Conservation (phyloP, 495 filamentous ascomycete species). For the Daldinia concentrica region DNA sequence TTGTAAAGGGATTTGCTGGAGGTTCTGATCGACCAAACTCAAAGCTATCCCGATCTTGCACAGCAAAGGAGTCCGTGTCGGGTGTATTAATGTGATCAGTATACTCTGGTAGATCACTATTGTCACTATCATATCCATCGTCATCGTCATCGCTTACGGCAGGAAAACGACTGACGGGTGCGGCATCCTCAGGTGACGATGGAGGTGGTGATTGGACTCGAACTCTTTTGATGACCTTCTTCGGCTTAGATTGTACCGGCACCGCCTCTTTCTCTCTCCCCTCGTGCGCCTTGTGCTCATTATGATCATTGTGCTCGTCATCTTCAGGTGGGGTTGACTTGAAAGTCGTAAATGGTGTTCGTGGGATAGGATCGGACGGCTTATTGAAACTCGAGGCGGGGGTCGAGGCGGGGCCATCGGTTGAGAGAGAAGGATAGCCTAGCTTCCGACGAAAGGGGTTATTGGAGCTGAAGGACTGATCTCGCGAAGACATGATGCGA, state of each 20-base stretch:
- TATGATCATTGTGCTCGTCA: constrained; percentile 13
- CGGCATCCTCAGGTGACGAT: constrained; percentile 55
- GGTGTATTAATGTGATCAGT: constrained; percentile 44
- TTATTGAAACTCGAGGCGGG: constrained; percentile 27
- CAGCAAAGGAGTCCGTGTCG: constrained; percentile 24
- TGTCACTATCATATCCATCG: constrained; percentile 39
- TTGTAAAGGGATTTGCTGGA: constrained; percentile 62
- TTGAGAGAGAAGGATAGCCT: constrained; percentile 24
- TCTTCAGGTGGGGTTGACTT: constrained; percentile 39
- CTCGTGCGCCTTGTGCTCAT: neutral
- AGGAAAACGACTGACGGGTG: constrained; percentile 43
- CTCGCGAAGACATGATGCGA: constrained; percentile 35
- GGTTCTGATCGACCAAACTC: constrained; percentile 27
- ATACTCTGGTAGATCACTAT: constrained; percentile 33
- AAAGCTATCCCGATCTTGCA: constrained; percentile 1
- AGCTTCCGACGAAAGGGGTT: constrained; percentile 59
- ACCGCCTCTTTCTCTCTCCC: constrained; percentile 26
- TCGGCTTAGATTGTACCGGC: constrained; percentile 53
- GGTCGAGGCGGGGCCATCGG: constrained; percentile 16
- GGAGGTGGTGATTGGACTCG: constrained; percentile 66
- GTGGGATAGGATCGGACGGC: constrained; percentile 25
- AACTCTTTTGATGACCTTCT: constrained; percentile 63
- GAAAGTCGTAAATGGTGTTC: constrained; percentile 44
- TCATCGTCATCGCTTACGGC: constrained; percentile 38
- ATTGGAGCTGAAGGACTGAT: constrained; percentile 53